These are phyloP conservation scores for Microdochium bolleyi DNA, from an alignment of 2,329 filamentous ascomycete genomes.

Conservation along the genomic window DNA sequence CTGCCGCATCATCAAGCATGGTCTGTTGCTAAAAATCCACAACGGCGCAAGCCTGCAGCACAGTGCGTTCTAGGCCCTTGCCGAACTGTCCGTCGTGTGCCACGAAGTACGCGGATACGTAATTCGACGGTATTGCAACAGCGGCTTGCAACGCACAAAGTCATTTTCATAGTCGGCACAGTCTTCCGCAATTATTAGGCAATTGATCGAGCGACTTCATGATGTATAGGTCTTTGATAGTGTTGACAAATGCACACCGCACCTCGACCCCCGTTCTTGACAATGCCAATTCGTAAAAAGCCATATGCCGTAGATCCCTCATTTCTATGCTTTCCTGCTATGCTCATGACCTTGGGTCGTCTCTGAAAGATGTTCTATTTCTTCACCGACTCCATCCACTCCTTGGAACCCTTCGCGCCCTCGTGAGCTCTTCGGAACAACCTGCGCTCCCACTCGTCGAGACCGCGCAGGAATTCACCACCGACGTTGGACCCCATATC, in stretches of 20 bases:
- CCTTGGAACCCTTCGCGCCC: conserved; percentile 59
- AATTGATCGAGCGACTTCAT: no score
- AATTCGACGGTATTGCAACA: no score
- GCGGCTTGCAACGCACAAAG: no score
- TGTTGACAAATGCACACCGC: no score
- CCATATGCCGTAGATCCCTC: no score
- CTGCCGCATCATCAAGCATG: neutral
- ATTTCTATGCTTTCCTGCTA: neutral
- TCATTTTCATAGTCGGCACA: no score
- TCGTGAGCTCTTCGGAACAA: conserved; percentile 70
- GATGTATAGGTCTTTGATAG: no score
- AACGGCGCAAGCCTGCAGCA: neutral
- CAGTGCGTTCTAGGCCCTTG: neutral
- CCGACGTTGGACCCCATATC: conserved; percentile 48
- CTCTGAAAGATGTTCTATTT: conserved; percentile 13
- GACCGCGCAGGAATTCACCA: conserved; percentile 75
- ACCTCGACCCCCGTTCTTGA: no score
- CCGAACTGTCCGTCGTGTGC: neutral
- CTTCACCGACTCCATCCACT: conserved; percentile 61
- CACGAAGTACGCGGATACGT: no score
- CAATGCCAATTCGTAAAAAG: no score
- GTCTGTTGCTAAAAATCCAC: neutral
- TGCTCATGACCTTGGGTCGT: neutral
- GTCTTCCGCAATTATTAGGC: no score
- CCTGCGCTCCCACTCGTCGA: conserved; percentile 84